phyloP scores from a whole-genome alignment of 208 protist genomes.

The Vickermania spadyakhi region DNA sequence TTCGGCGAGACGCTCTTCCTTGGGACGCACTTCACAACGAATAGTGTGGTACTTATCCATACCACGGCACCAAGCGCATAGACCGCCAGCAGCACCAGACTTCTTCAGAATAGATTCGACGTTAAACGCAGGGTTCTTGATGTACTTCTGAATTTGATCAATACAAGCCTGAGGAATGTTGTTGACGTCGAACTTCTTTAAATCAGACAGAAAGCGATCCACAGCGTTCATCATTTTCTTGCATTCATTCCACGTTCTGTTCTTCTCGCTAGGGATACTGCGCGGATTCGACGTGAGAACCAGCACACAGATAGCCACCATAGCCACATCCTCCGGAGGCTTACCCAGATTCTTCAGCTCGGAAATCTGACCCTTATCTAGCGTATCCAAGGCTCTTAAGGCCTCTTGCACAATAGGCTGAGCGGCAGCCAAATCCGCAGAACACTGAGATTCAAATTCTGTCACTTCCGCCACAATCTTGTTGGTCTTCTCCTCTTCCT shows the following conservation, averaged over 20 bases:
- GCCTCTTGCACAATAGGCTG: conserved; percentile 93
- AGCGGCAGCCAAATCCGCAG: conserved; percentile 87
- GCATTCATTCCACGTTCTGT: conserved; percentile 92
- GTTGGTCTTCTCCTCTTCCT: conserved; percentile 95
- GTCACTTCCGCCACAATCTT: conserved; percentile 92
- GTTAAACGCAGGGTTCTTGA: conserved; percentile 90
- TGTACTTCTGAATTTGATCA: conserved; percentile 91
- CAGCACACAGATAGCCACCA: conserved; percentile 94
- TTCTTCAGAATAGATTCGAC: conserved; percentile 88
- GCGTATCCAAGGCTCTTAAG: conserved; percentile 92
- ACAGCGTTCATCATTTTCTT: conserved; percentile 98
- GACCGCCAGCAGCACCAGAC: conserved; percentile 94
- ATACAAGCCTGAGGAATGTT: conserved; percentile 95
- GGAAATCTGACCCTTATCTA: conserved; percentile 96
- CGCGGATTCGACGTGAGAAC: conserved; percentile 91
- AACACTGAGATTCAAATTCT: conserved; percentile 79
- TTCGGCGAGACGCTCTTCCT: conserved; percentile 91
- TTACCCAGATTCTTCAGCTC: conserved; percentile 97
- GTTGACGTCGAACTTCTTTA: conserved; percentile 93
- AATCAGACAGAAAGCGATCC: conserved; percentile 89
- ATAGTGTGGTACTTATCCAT: conserved; percentile 96
- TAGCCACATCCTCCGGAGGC: conserved; percentile 92
- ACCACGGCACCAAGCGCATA: conserved; percentile 96
- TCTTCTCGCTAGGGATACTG: conserved; percentile 82
- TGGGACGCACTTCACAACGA: conserved; percentile 95